phyloP scores from a whole-genome alignment of 805 yeast species.

The Saccharomycopsis sp. region DNA sequence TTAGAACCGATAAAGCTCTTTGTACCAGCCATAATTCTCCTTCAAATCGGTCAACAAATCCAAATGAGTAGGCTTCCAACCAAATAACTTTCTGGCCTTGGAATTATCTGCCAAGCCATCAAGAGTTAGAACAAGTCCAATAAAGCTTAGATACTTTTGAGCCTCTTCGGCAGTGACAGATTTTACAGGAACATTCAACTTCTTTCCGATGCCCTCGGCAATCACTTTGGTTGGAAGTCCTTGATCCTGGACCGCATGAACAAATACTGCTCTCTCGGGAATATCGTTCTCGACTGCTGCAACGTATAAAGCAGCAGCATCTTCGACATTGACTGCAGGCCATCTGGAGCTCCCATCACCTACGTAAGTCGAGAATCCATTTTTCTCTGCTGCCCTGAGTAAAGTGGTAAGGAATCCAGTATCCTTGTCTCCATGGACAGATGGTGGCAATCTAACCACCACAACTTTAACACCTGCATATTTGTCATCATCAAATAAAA shows the following conservation, averaged over 20 bases:
- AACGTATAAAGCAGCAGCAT: conserved; percentile 30
- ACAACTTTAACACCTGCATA: conserved; percentile 27
- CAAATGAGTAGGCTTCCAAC: neutral
- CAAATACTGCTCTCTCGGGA: conserved; percentile 25
- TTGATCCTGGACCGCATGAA: conserved; percentile 26
- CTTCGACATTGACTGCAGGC: conserved; percentile 30
- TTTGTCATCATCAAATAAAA: conserved; percentile 19
- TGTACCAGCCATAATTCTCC: neutral
- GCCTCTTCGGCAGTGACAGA: conserved; percentile 23
- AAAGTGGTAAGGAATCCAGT: conserved; percentile 25
- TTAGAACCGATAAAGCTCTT: neutral
- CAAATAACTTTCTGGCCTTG: neutral
- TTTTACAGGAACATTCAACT: conserved; percentile 19
- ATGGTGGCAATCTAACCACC: conserved; percentile 29
- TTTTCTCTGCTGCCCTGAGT: conserved; percentile 28
- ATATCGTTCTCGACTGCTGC: conserved; percentile 26
- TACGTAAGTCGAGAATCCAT: conserved; percentile 30
- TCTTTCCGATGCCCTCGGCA: conserved; percentile 26
- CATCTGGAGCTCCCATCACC: conserved; percentile 32
- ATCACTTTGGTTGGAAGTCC: conserved; percentile 25
- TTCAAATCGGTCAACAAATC: neutral
- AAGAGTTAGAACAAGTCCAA: conserved; percentile 19
- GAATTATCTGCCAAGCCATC: neutral
- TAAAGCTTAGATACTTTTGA: conserved; percentile 11
- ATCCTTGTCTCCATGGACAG: conserved; percentile 32